Percentiles rank a stretch among this genome's conserved stretches.
Evolutionary conservation across 2,329 filamentous ascomycete genomes (phyloP).

Genomic region (Phialophora expanda): DNA sequence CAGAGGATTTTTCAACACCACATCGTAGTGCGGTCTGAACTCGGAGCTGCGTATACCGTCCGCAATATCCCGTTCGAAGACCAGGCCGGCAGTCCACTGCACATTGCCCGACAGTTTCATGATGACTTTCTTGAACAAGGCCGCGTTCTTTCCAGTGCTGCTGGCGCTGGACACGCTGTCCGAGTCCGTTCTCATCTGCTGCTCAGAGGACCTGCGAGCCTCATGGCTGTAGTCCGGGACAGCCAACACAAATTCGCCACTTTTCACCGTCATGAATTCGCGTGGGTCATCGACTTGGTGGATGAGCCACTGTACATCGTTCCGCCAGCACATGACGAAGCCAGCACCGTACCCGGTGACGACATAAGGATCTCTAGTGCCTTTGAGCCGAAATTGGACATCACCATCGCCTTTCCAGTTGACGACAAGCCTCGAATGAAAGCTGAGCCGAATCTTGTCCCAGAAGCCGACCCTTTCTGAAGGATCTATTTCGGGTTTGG

Average conservation of each 20-base stretch:
- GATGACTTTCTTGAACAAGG: conserved; percentile 95
- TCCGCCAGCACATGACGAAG: conserved; percentile 98
- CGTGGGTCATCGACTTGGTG: conserved; percentile 85
- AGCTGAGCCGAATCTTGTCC: conserved; percentile 95
- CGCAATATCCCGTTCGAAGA: conserved; percentile 84
- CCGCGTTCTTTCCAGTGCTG: conserved; percentile 71
- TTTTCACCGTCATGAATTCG: conserved; percentile 93
- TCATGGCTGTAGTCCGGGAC: conserved; percentile 92
- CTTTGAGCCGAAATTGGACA: conserved; percentile 90
- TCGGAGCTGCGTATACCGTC: conserved; percentile 77
- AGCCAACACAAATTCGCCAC: conserved; percentile 91
- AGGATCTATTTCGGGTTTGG: conserved; percentile 90
- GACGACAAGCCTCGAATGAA: conserved; percentile 87
- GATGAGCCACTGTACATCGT: conserved; percentile 86
- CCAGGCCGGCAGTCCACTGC: conserved; percentile 85
- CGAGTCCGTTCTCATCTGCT: conserved; percentile 51
- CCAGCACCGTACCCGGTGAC: conserved; percentile 92
- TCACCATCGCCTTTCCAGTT: conserved; percentile 96
- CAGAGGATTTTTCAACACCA: conserved; percentile 80
- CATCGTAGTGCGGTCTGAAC: conserved; percentile 90
- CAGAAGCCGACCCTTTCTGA: conserved; percentile 96
- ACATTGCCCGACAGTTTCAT: conserved; percentile 99
- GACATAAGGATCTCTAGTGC: conserved; percentile 86
- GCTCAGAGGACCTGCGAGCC: conserved; percentile 68
- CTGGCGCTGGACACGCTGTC: conserved; percentile 64